Conservation (phyloP, 371 early-diverging fungal species). For the Parasitella parasitica region DNA sequence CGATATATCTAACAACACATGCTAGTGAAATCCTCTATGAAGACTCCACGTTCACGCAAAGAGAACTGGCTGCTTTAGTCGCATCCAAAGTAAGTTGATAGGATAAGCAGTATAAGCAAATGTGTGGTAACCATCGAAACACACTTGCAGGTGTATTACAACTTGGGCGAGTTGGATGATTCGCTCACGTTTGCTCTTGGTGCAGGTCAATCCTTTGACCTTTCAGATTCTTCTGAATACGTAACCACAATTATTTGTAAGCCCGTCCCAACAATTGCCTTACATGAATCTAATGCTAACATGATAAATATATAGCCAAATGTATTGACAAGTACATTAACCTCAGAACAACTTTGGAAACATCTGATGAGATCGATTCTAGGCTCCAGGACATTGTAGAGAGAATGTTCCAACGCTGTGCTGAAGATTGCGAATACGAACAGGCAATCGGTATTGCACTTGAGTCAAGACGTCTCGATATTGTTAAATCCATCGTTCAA, state of each 20-base stretch:
- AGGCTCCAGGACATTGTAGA: slow-evolving; percentile 88
- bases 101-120: no score
- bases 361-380: slow-evolving; percentile 63
- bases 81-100: slow-evolving; percentile 82
- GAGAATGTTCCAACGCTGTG: slow-evolving; percentile 91
- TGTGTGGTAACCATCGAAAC: not conserved
- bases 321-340: slow-evolving; percentile 94
- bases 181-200: slow-evolving; percentile 94
- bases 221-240: slow-evolving; percentile 78
- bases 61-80: slow-evolving; percentile 91
- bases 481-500: slow-evolving; percentile 78
- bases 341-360: slow-evolving; percentile 58
- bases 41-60: slow-evolving; percentile 80
- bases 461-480: slow-evolving; percentile 88
- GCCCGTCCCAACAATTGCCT: slow-evolving; percentile 7
- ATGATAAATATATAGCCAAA: slow-evolving; percentile 51
- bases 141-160: slow-evolving; percentile 76
- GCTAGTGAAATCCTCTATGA: slow-evolving; percentile 90
- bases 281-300: not conserved
- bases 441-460: slow-evolving; percentile 96
- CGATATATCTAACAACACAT: not conserved
- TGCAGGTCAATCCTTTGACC: slow-evolving; percentile 89
- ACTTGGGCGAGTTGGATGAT: slow-evolving; percentile 94
- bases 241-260: slow-evolving; percentile 93
- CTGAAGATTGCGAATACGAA: slow-evolving; percentile 81